phyloP scores from a whole-genome alignment of 352 stramenopile species.

The Globisporangium paroecandrum region DNA sequence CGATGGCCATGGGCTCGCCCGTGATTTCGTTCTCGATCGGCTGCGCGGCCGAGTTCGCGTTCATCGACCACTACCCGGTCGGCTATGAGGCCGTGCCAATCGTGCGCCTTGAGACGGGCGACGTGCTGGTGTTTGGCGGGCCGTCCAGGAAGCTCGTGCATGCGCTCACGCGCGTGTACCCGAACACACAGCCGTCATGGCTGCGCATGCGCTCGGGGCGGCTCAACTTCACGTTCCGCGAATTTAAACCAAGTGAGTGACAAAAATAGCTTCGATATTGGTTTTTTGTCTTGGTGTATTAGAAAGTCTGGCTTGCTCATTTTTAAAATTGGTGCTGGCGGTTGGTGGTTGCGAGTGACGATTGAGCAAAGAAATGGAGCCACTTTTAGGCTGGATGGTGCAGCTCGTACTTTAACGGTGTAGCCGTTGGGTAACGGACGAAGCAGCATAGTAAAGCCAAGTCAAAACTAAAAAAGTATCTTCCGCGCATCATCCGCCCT shows the following conservation, averaged over 20 bases:
- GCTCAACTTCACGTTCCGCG: constrained; percentile 72
- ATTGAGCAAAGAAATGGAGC: background rate
- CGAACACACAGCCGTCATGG: constrained; percentile 46
- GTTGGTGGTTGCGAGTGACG: background rate
- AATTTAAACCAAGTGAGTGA: constrained; percentile 40
- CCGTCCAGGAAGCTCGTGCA: constrained; percentile 58
- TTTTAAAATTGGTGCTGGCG: background rate
- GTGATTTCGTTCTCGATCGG: constrained; percentile 74
- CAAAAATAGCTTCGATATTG: background rate
- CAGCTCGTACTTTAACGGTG: background rate
- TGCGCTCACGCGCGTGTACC: constrained; percentile 60
- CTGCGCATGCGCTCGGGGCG: constrained; percentile 55
- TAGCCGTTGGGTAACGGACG: background rate
- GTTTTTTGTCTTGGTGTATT: background rate
- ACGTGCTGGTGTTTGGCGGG: constrained; percentile 71
- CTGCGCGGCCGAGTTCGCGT: constrained; percentile 61
- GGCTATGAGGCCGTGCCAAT: constrained; percentile 45
- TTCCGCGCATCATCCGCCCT: background rate
- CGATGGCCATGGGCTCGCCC: constrained; percentile 58
- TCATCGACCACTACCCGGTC: constrained; percentile 57
- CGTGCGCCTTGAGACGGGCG: constrained; percentile 59
- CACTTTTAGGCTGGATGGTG: background rate
- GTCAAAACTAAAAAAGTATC: background rate
- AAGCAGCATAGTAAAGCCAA: background rate
- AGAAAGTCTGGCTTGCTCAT: background rate